phyloP scores from a whole-genome alignment of 2,329 filamentous ascomycete species.

The Parasarocladium wereldwijsianum region DNA sequence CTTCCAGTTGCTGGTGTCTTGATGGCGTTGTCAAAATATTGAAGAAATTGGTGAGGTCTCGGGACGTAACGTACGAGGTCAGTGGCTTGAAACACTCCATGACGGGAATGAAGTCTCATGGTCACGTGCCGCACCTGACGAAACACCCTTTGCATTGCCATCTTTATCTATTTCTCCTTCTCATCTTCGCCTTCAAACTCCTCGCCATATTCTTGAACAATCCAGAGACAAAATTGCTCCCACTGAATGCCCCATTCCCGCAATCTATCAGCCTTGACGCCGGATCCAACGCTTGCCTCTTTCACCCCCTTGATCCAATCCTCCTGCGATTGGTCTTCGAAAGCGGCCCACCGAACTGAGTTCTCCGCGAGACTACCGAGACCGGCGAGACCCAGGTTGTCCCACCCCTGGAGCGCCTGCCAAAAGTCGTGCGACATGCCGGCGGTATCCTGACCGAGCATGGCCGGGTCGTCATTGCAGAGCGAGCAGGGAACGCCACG shows the following conservation, averaged over 20 bases:
- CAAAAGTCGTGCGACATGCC: constrained; percentile 90
- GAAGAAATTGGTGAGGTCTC: no score
- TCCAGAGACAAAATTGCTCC: constrained; percentile 84
- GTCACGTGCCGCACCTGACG: no score
- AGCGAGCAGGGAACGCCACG: constrained; percentile 73
- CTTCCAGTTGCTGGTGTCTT: no score
- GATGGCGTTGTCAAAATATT: no score
- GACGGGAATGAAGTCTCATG: no score
- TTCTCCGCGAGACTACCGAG: constrained; percentile 83
- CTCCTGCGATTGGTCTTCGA: constrained; percentile 59
- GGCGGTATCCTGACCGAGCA: constrained; percentile 68
- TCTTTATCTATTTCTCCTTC: constrained; percentile 1
- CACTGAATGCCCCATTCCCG: constrained; percentile 69
- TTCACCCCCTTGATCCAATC: constrained; percentile 62
- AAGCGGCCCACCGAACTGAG: constrained; percentile 77
- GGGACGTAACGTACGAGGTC: no score
- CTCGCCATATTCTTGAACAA: constrained; percentile 60
- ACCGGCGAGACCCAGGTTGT: constrained; percentile 78
- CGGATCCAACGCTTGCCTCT: constrained; percentile 56
- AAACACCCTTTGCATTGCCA: background rate
- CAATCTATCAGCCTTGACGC: constrained; percentile 57
- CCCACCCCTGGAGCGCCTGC: constrained; percentile 83
- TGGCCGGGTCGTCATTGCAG: constrained; percentile 82
- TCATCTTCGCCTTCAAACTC: constrained; percentile 35
- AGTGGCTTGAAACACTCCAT: no score